A percentile compares a stretch with the other conserved stretches of the same genome.
phyloP scores from a whole-genome alignment of 805 yeast species.

The Martiniozyma abietophila region DNA sequence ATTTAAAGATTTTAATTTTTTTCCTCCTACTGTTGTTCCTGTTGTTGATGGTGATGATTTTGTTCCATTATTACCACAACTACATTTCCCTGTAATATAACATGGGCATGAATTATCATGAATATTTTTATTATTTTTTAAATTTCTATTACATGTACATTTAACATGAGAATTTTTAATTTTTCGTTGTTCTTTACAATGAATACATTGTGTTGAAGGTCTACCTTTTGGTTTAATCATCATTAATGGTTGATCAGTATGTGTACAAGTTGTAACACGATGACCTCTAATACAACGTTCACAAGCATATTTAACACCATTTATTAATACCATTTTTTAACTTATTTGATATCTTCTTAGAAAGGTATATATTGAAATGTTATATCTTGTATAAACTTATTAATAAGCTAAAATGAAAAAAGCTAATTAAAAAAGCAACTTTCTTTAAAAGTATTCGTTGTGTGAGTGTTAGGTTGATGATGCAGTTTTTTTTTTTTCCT shows the following conservation, averaged over 20 bases:
- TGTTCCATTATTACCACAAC: constrained; percentile 21
- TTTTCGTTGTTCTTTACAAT: constrained; percentile 71
- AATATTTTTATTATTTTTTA: constrained; percentile 11
- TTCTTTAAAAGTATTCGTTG: no score
- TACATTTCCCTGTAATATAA: constrained; percentile 24
- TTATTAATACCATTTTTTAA: constrained; percentile 72
- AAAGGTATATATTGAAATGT: no score
- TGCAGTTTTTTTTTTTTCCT: no score
- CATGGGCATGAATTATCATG: constrained; percentile 27
- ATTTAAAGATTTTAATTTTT: neutral
- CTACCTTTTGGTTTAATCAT: constrained; percentile 96
- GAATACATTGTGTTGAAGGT: constrained; percentile 86
- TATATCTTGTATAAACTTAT: no score
- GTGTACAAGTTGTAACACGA: constrained; percentile 88
- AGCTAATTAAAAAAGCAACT: no score
- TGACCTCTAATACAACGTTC: constrained; percentile 95
- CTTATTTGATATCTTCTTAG: no score
- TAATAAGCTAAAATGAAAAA: no score
- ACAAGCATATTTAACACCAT: constrained; percentile 94
- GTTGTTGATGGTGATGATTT: neutral
- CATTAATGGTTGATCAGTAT: constrained; percentile 81
- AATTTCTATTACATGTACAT: constrained; percentile 62
- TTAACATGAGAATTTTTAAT: constrained; percentile 54
- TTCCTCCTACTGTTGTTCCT: neutral
- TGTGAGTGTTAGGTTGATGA: no score